Evolutionary conservation across 2,329 filamentous ascomycete species (phyloP).

Genomic region (Hypoxylon rubiginosum): DNA sequence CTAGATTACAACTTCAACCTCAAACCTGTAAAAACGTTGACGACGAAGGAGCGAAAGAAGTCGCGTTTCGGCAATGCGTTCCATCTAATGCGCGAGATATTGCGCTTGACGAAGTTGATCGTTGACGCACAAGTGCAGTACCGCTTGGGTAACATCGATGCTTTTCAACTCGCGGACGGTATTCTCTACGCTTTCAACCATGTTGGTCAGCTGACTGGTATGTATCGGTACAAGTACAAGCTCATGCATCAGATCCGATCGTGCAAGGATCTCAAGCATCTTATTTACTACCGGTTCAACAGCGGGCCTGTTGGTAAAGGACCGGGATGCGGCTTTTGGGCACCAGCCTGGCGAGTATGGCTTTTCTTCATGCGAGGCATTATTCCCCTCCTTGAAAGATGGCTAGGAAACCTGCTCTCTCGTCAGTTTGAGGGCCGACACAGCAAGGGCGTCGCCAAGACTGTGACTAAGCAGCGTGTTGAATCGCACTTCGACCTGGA

Average conservation of each 20-base stretch:
- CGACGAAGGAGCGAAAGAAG: slow-evolving; percentile 99
- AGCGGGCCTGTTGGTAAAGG: slow-evolving; percentile 96
- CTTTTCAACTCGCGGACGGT: slow-evolving; percentile 97
- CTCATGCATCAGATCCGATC: slow-evolving; percentile 99
- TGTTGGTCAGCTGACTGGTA: slow-evolving; percentile 96
- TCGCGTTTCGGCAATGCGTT: slow-evolving; percentile 99
- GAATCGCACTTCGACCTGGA: slow-evolving; percentile 99
- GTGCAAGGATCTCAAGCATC: slow-evolving; percentile 98
- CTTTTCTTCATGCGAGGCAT: slow-evolving; percentile 99
- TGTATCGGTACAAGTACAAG: slow-evolving; percentile 99
- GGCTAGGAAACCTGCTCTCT: slow-evolving; percentile 96
- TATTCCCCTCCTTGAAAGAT: slow-evolving; percentile 94
- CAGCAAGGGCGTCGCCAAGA: slow-evolving; percentile 99
- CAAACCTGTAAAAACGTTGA: slow-evolving; percentile 98
- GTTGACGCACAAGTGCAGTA: slow-evolving; percentile 99
- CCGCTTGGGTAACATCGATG: slow-evolving; percentile 96
- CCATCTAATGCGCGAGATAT: slow-evolving; percentile 97
- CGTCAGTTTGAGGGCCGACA: slow-evolving; percentile 98
- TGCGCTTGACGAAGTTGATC: slow-evolving; percentile 95
- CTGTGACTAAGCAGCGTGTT: slow-evolving; percentile 98
- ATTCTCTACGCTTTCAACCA: slow-evolving; percentile 99
- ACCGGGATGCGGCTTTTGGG: slow-evolving; percentile 98
- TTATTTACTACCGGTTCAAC: slow-evolving; percentile 99
- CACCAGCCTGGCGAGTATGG: slow-evolving; percentile 98
- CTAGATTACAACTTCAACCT: slow-evolving; percentile 99